phyloP scores from a whole-genome alignment of 768 basidiomycete genomes.

The Cystofilobasidium macerans region DNA sequence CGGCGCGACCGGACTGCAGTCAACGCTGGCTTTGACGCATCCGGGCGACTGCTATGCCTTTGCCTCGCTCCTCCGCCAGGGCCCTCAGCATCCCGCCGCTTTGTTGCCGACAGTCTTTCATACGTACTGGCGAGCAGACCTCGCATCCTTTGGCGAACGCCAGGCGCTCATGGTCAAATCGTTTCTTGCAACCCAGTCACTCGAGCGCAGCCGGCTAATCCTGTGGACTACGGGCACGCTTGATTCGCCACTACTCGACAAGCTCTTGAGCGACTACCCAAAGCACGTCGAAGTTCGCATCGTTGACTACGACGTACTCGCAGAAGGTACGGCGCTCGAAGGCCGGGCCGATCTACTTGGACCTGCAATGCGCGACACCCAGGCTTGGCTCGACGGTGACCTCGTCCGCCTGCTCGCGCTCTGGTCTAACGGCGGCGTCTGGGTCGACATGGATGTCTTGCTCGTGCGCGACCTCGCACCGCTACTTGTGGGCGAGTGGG shows the following conservation, averaged over 20 bases:
- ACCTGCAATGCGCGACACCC: conserved; percentile 46
- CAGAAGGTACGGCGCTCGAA: conserved; percentile 64
- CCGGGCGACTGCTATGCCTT: conserved; percentile 89
- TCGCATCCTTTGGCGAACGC: conserved; percentile 63
- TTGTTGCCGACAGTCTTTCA: conserved; percentile 47
- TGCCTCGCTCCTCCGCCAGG: conserved; percentile 60
- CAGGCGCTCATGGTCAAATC: conserved; percentile 88
- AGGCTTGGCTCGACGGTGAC: conserved; percentile 93
- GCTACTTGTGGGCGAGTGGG: conserved; percentile 84
- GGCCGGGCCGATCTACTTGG: conserved; percentile 48
- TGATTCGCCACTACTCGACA: conserved; percentile 45
- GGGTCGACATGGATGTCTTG: conserved; percentile 96
- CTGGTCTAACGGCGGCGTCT: conserved; percentile 84
- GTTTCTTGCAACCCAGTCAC: conserved; percentile 83
- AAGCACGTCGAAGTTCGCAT: conserved; percentile 58
- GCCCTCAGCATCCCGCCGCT: conserved; percentile 35
- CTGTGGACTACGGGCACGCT: conserved; percentile 89
- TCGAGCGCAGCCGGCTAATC: conserved; percentile 53
- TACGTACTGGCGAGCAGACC: conserved; percentile 87
- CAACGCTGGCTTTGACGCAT: conserved; percentile 64
- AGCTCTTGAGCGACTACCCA: conserved; percentile 55
- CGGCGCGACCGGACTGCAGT: conserved; percentile 58
- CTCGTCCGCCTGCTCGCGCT: conserved; percentile 74
- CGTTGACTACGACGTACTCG: conserved; percentile 57
- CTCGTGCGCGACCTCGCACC: conserved; percentile 78